phyloP scores from a whole-genome alignment of 2,329 filamentous ascomycete genomes.

The Chaetoscypha palmicola region DNA sequence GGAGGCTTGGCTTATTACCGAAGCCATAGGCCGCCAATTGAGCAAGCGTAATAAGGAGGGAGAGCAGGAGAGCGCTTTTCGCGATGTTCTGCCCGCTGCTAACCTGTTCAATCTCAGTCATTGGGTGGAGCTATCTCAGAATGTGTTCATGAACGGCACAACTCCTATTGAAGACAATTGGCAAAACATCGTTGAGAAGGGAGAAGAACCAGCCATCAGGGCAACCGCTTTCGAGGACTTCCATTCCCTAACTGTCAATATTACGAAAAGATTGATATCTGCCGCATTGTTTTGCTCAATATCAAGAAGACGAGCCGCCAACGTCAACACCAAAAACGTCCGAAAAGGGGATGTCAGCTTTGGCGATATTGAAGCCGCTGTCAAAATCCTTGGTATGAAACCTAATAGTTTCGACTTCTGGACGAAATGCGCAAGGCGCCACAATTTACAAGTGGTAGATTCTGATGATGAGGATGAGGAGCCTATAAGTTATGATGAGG shows the following conservation, averaged over 20 bases:
- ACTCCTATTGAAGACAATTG: conserved; percentile 58
- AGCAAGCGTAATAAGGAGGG: conserved; percentile 16
- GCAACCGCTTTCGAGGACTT: conserved; percentile 73
- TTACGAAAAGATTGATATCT: conserved; percentile 66
- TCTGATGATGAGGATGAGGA: conserved; percentile 13
- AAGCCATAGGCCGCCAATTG: conserved; percentile 21
- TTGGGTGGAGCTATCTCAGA: conserved; percentile 58
- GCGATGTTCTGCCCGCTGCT: conserved; percentile 40
- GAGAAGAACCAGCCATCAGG: conserved; percentile 60
- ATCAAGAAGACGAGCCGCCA: conserved; percentile 52
- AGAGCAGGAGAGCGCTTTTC: conserved; percentile 24
- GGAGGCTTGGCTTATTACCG: conserved; percentile 56
- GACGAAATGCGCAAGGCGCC: conserved; percentile 44
- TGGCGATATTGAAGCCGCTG: conserved; percentile 43
- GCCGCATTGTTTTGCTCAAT: conserved; percentile 63
- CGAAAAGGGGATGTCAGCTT: conserved; percentile 23
- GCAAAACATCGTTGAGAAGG: conserved; percentile 46
- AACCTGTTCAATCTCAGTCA: conserved; percentile 50
- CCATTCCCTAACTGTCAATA: conserved; percentile 55
- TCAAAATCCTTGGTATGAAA: conserved; percentile 46
- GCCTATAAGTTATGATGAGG: conserved; percentile 16
- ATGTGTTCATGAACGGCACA: conserved; percentile 67
- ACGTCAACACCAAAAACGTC: conserved; percentile 26
- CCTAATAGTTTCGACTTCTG: conserved; percentile 42
- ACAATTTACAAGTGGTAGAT: conserved; percentile 43